Percentiles rank a stretch among this genome's conserved stretches.
Conservation (phyloP, 2,329 filamentous ascomycete species). For the Ceratocystis huliohia region DNA sequence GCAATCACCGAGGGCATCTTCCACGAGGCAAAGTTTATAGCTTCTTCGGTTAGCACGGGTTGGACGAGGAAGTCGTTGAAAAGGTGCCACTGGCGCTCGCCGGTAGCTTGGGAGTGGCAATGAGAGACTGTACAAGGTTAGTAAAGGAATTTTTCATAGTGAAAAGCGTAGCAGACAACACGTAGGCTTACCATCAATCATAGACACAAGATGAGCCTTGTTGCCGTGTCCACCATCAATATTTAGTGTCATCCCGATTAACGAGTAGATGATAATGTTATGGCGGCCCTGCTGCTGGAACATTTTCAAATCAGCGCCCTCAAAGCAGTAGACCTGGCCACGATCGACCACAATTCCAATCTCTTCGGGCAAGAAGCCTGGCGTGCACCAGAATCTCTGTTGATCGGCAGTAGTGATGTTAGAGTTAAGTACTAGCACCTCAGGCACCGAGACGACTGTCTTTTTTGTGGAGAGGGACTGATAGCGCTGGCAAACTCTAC, state of each 20-base stretch:
- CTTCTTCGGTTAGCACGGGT: conserved; percentile 62
- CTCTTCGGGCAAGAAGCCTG: conserved; percentile 84
- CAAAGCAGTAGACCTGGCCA: conserved; percentile 89
- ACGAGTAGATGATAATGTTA: conserved; percentile 76
- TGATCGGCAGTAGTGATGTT: conserved; percentile 59
- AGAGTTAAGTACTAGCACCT: conserved; percentile 81
- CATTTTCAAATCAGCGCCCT: conserved; percentile 75
- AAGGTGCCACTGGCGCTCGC: conserved; percentile 72
- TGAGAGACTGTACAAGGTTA: conserved; percentile 17
- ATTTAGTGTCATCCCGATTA: conserved; percentile 80
- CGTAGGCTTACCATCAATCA: conserved; percentile 58
- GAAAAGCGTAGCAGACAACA: background rate
- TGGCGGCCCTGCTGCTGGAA: conserved; percentile 69
- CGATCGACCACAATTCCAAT: conserved; percentile 84
- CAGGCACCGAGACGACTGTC: conserved; percentile 67
- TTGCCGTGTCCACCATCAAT: conserved; percentile 68
- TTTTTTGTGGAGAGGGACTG: conserved; percentile 77
- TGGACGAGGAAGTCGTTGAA: conserved; percentile 96
- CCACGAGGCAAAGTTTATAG: conserved; percentile 79
- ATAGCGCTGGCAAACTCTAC: conserved; percentile 78
- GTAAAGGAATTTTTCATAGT: background rate
- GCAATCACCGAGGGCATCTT: conserved; percentile 80
- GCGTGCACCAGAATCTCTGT: conserved; percentile 72
- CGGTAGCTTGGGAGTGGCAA: conserved; percentile 32
- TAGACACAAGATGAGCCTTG: conserved; percentile 80